Conservation (phyloP, 805 yeast species). For the Candida railenensis region DNA sequence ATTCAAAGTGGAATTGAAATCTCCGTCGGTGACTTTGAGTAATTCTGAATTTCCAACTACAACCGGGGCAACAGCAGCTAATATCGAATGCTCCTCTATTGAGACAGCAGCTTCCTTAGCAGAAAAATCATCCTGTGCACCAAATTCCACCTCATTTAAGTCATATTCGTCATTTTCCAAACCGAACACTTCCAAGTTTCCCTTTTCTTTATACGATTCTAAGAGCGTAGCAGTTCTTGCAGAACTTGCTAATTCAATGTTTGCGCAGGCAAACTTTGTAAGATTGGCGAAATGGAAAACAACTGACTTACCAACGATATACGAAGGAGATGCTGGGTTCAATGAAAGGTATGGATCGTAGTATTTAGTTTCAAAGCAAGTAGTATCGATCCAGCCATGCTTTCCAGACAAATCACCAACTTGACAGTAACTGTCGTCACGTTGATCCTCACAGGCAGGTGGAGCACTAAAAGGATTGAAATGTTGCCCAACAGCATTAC, state of each 20-base stretch:
- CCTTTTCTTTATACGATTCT: neutral
- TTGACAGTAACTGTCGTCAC: slow-evolving; percentile 58
- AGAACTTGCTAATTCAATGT: slow-evolving; percentile 36
- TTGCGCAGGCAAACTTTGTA: slow-evolving; percentile 63
- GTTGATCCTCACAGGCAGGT: slow-evolving; percentile 48
- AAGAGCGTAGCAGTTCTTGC: neutral
- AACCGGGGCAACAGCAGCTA: neutral
- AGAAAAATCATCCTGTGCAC: neutral
- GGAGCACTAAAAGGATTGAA: slow-evolving; percentile 66
- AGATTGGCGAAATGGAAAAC: slow-evolving; percentile 55
- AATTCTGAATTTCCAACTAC: neutral
- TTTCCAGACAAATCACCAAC: slow-evolving; percentile 79
- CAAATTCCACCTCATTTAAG: neutral
- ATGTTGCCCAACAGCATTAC: slow-evolving; percentile 56
- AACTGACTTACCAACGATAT: slow-evolving; percentile 57
- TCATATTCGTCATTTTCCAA: slow-evolving; percentile 1
- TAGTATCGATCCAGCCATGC: slow-evolving; percentile 70
- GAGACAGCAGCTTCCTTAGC: neutral
- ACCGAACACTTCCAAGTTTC: slow-evolving; percentile 2
- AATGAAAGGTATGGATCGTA: slow-evolving; percentile 66
- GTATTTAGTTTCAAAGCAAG: slow-evolving; percentile 64
- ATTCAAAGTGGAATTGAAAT: neutral
- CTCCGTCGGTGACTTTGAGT: too few species aligned
- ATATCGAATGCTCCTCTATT: neutral
- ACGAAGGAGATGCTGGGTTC: slow-evolving; percentile 53